A percentile compares a stretch with the other conserved stretches of the same genome.
phyloP scores from a whole-genome alignment of 1,284 basidiomycete genomes.

The Naganishia albida region DNA sequence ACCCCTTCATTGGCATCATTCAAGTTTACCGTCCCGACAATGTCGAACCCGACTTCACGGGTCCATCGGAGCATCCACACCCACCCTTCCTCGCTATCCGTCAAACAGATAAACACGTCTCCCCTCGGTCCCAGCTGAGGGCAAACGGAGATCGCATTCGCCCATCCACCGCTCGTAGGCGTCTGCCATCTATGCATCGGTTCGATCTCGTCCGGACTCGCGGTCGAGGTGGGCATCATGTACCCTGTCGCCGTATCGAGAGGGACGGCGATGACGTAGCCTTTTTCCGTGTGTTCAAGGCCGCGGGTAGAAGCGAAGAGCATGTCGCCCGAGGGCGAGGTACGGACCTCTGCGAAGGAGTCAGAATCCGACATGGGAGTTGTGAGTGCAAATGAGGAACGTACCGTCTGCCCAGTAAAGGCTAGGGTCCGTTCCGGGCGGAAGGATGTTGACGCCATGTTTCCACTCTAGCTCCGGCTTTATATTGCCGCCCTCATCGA shows the following conservation, averaged over 20 bases:
- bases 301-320: slow-evolving; percentile 53
- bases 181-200: slow-evolving; percentile 44
- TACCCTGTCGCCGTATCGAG: slow-evolving; percentile 40
- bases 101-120: slow-evolving; percentile 47
- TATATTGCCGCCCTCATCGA: slow-evolving; percentile 13
- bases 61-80: slow-evolving; percentile 43
- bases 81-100: slow-evolving; percentile 50
- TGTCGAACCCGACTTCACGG: slow-evolving; percentile 37
- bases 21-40: slow-evolving; percentile 30
- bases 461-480: slow-evolving; percentile 32
- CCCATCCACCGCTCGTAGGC: slow-evolving; percentile 54
- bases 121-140: slow-evolving; percentile 37
- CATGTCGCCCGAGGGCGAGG: slow-evolving; percentile 43
- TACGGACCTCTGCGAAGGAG: slow-evolving; percentile 43
- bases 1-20: not conserved
- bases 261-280: slow-evolving; percentile 49
- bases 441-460: slow-evolving; percentile 36
- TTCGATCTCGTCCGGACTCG: not conserved
- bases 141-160: slow-evolving; percentile 53
- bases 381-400: not conserved
- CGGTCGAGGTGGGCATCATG: slow-evolving; percentile 31
- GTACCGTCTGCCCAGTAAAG: slow-evolving; percentile 48
- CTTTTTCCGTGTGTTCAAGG: slow-evolving; percentile 43
- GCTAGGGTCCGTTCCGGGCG: slow-evolving; percentile 22
- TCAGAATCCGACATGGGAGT: not conserved